phyloP scores from a whole-genome alignment of 257 asterid genomes.

The Salvia rosmarinus region DNA sequence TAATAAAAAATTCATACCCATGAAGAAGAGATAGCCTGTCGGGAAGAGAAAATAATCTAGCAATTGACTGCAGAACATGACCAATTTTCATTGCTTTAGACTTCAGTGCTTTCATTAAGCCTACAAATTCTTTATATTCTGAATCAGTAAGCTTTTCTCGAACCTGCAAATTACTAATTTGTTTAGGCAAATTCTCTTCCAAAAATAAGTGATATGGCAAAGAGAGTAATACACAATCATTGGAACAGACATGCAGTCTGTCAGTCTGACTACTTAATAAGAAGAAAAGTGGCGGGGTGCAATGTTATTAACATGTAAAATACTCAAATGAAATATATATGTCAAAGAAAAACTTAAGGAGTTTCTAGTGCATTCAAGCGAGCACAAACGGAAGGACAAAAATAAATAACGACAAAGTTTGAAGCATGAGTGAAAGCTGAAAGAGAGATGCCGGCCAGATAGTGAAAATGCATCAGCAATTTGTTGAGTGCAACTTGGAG shows the following conservation, averaged over 20 bases:
- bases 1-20: conserved; percentile 52
- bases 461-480: no score
- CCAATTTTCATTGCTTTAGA: conserved; percentile 78
- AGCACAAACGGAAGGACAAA: no score
- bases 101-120: conserved; percentile 77
- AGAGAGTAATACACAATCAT: not conserved
- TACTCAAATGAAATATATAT: no score
- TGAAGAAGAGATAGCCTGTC: conserved; percentile 81
- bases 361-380: no score
- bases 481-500: no score
- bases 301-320: not conserved
- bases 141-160: conserved; percentile 72
- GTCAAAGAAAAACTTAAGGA: no score
- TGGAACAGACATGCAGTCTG: no score
- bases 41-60: conserved; percentile 75
- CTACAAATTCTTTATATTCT: conserved; percentile 81
- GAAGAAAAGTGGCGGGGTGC: not conserved
- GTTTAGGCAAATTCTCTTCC: conserved; percentile 25
- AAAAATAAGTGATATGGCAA: not conserved
- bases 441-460: no score
- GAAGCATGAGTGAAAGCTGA: no score
- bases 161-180: conserved; percentile 54
- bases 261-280: not conserved
- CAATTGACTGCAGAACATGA: conserved; percentile 77
- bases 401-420: no score